These are phyloP conservation scores for Closterium sp. DNA, from an alignment of 139 green algal species.

Conservation along the genomic window DNA sequence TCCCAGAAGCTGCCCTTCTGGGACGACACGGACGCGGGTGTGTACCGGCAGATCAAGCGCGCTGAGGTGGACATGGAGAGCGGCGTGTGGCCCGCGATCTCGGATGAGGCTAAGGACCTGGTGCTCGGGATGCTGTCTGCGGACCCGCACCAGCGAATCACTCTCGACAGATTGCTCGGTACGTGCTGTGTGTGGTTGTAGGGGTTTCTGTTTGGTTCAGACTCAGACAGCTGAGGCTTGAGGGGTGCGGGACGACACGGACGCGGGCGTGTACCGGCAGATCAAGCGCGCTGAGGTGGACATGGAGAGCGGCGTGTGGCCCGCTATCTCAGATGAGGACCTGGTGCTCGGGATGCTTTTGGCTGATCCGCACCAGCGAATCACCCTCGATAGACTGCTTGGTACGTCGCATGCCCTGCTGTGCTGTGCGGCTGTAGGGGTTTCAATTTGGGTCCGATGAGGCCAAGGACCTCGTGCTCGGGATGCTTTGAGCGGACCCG, in stretches of 20 bases:
- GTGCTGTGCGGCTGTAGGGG: too few relatives aligned
- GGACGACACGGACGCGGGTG: slow-evolving; percentile 9
- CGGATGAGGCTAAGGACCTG: background rate
- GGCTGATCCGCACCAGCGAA: too few relatives aligned
- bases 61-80: background rate
- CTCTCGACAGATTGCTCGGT: background rate
- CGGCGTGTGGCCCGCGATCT: slow-evolving; percentile 5
- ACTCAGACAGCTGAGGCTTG: too few relatives aligned
- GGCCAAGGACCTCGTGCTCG: background rate
- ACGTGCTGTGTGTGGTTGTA: too few relatives aligned
- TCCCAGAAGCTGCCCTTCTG: slow-evolving; percentile 25
- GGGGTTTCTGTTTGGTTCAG: too few relatives aligned
- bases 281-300: slow-evolving; percentile 5
- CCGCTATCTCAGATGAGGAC: slow-evolving; percentile 9
- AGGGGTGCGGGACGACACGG: slow-evolving; percentile 22
- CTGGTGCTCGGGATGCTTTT: background rate
- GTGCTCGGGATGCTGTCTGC: background rate
- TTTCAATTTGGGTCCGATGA: too few relatives aligned
- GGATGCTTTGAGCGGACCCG: background rate
- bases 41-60: slow-evolving; percentile 5
- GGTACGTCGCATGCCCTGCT: too few relatives aligned
- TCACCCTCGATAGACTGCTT: too few relatives aligned
- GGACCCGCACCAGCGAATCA: slow-evolving; percentile 10
- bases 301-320: slow-evolving; percentile 4
- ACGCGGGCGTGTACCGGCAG: background rate